A percentile compares a stretch with the other conserved stretches of the same genome.
Conservation (phyloP, 768 basidiomycete genomes). For the Solioccasus polychromus region DNA sequence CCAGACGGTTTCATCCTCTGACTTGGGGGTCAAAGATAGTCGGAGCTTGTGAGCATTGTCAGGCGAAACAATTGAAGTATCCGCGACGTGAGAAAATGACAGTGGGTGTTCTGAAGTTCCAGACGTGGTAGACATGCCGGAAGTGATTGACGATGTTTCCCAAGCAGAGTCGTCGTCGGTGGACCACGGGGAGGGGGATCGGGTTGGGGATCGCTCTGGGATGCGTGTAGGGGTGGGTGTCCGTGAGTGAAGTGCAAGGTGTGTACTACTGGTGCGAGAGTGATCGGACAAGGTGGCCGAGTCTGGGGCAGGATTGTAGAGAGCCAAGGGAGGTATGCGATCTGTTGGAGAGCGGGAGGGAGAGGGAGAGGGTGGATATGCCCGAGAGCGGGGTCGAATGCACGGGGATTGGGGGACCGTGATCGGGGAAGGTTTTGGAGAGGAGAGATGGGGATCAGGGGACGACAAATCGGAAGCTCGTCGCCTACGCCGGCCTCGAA, state of each 20-base stretch:
- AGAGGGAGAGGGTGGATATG: slow-evolving; percentile 55
- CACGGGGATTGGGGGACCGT: slow-evolving; percentile 38
- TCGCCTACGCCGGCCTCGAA: slow-evolving; percentile 63
- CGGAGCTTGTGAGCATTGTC: slow-evolving; percentile 16
- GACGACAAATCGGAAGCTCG: slow-evolving; percentile 43
- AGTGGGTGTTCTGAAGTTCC: slow-evolving; percentile 33
- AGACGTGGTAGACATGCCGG: slow-evolving; percentile 59
- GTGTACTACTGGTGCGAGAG: neutral
- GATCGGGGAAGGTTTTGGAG: slow-evolving; percentile 22
- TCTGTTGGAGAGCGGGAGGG: slow-evolving; percentile 41
- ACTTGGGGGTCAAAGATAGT: slow-evolving; percentile 6
- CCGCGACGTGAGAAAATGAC: slow-evolving; percentile 27
- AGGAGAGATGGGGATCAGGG: slow-evolving; percentile 30
- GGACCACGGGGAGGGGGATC: slow-evolving; percentile 58
- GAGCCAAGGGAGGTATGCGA: slow-evolving; percentile 31
- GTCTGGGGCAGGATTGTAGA: slow-evolving; percentile 21
- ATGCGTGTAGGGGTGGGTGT: slow-evolving; percentile 41
- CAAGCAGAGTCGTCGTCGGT: slow-evolving; percentile 77
- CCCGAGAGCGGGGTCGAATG: slow-evolving; percentile 41
- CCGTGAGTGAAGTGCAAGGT: slow-evolving; percentile 25
- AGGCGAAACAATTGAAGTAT: slow-evolving; percentile 16
- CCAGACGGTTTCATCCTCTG: slow-evolving; percentile 25
- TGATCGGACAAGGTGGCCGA: neutral
- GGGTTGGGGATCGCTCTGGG: slow-evolving; percentile 17
- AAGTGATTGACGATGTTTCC: slow-evolving; percentile 67